Evolutionary conservation across 2,329 filamentous ascomycete species (phyloP).

Genomic region (Pestalotiopsis sp.): DNA sequence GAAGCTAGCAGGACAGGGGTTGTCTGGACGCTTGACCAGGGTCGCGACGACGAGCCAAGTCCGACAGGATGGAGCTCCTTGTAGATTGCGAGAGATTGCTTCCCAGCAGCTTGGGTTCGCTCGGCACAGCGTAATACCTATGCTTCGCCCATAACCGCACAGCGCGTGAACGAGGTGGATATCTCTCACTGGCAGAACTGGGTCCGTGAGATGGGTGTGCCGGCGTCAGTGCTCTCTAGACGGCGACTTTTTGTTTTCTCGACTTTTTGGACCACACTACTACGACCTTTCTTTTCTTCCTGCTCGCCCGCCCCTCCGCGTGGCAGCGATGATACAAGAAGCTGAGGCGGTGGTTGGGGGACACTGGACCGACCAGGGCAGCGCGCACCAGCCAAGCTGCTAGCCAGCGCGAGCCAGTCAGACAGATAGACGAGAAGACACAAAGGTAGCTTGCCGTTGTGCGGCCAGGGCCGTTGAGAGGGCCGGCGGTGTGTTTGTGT

Average conservation of each 20-base stretch:
- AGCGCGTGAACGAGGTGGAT: background rate
- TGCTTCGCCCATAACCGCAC: slow-evolving; percentile 2
- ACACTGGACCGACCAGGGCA: background rate
- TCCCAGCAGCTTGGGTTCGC: slow-evolving; percentile 8
- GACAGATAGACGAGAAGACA: background rate
- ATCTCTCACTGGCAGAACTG: background rate
- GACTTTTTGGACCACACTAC: no score
- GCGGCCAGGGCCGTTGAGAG: background rate
- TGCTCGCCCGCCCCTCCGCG: no score
- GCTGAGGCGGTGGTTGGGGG: background rate
- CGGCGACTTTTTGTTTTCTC: background rate
- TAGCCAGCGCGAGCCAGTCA: background rate
- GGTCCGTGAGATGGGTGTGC: background rate
- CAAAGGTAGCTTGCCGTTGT: background rate
- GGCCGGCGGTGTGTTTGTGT: slow-evolving; percentile 2
- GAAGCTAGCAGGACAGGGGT: slow-evolving; percentile 17
- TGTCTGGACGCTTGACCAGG: slow-evolving; percentile 7
- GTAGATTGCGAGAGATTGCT: slow-evolving; percentile 13
- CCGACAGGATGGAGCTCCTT: slow-evolving; percentile 15
- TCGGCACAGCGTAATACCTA: slow-evolving; percentile 6
- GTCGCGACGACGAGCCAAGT: slow-evolving; percentile 5
- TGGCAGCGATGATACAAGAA: no score
- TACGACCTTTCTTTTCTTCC: no score
- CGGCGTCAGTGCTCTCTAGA: background rate
- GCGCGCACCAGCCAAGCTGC: background rate